Percentiles rank a stretch among this genome's conserved stretches.
These are phyloP conservation scores for Aspergillus mulundensis DNA, from an alignment of 495 filamentous ascomycete genomes.

Conservation along the genomic window DNA sequence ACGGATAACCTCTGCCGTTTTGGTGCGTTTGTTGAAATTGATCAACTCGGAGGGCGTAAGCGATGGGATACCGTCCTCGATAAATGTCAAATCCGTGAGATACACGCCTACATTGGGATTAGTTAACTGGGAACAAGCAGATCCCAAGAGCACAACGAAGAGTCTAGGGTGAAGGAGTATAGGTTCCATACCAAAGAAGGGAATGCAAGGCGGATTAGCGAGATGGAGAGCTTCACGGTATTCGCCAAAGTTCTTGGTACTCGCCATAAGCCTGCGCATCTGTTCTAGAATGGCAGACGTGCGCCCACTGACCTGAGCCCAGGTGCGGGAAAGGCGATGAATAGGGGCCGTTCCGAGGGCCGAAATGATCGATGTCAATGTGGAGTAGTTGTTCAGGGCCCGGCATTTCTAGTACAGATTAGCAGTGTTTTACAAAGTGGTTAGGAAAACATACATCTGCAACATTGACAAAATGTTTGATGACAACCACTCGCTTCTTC, in stretches of 20 bases:
- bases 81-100: conserved; percentile 95
- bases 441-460: conserved; percentile 63
- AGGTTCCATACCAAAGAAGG: conserved; percentile 80
- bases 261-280: conserved; percentile 93
- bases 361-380: conserved; percentile 96
- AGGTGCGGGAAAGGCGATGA: conserved; percentile 89
- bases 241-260: conserved; percentile 96
- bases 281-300: conserved; percentile 75
- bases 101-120: conserved; percentile 74
- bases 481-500: conserved; percentile 92
- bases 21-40: conserved; percentile 96
- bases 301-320: conserved; percentile 83
- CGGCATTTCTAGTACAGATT: conserved; percentile 75
- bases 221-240: conserved; percentile 89
- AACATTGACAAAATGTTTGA: conserved; percentile 96
- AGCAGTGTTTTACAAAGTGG: neutral
- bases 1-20: conserved; percentile 95
- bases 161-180: neutral
- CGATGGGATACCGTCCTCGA: conserved; percentile 95
- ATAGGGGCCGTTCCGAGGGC: conserved; percentile 92
- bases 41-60: conserved; percentile 93
- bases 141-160: neutral
- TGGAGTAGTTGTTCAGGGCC: conserved; percentile 90
- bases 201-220: conserved; percentile 94
- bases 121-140: neutral